Conservation (phyloP, 2,329 filamentous ascomycete genomes). For the Dryadomyces sulphureus region DNA sequence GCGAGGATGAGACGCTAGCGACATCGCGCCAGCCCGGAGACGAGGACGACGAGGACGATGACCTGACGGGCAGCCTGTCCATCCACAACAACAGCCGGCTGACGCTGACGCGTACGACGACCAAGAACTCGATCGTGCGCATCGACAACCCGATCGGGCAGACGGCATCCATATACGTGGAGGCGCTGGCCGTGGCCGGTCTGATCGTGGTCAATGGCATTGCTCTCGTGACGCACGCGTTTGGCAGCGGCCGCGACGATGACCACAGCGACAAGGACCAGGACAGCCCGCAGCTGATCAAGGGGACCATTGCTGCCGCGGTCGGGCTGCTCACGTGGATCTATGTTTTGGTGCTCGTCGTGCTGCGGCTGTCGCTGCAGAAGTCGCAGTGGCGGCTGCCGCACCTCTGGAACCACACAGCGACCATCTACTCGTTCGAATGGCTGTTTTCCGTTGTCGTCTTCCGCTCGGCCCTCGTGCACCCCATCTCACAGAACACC, state of each 20-base stretch:
- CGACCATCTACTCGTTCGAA: constrained; percentile 63
- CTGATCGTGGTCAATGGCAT: constrained; percentile 55
- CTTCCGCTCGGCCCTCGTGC: constrained; percentile 75
- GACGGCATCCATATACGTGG: constrained; percentile 52
- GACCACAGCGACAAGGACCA: constrained; percentile 31
- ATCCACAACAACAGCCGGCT: constrained; percentile 44
- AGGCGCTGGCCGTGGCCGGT: constrained; percentile 59
- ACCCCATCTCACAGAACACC: constrained; percentile 49
- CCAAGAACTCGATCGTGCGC: constrained; percentile 50
- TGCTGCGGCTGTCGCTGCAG: constrained; percentile 54
- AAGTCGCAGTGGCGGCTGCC: constrained; percentile 52
- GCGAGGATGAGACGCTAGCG: constrained; percentile 41
- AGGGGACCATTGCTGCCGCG: constrained; percentile 37
- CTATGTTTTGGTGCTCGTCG: constrained; percentile 63
- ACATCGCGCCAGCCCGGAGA: too few relatives aligned
- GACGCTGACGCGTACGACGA: constrained; percentile 43
- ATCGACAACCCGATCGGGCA: constrained; percentile 65
- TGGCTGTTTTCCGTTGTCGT: constrained; percentile 66
- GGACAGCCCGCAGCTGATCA: constrained; percentile 32
- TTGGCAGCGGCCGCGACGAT: constrained; percentile 36
- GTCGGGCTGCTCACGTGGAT: constrained; percentile 61
- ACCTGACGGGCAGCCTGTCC: too few relatives aligned
- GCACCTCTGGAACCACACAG: constrained; percentile 84
- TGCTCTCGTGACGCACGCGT: constrained; percentile 45
- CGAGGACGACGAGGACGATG: constrained; percentile 40